Conservation (phyloP, 257 asterid genomes). For the Lithospermum erythrorhizon region DNA sequence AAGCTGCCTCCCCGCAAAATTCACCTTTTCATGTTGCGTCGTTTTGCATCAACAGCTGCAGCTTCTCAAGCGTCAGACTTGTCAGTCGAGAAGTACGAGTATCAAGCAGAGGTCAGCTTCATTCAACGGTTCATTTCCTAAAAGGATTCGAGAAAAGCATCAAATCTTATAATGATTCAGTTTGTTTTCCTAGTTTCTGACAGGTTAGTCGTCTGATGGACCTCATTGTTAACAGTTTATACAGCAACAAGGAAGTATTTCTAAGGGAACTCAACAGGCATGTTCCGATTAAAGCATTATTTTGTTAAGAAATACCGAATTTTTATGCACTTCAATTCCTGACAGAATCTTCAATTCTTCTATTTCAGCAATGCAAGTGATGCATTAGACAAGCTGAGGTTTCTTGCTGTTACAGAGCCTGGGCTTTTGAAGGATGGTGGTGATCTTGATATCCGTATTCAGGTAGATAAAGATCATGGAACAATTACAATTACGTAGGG, state of each 20-base stretch:
- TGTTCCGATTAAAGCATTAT: not conserved
- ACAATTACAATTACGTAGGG: constrained; percentile 69
- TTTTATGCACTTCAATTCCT: not conserved
- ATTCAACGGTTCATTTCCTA: not conserved
- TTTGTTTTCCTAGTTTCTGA: constrained; percentile 10
- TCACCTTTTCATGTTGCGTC: constrained; percentile 24
- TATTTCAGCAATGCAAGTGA: constrained; percentile 75
- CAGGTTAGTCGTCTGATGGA: constrained; percentile 99
- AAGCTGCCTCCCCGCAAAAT: constrained; percentile 22
- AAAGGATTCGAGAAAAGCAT: not conserved
- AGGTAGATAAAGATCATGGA: constrained; percentile 83
- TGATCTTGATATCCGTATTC: constrained; percentile 87
- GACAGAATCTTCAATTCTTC: constrained; percentile 12
- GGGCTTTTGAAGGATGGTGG: constrained; percentile 58
- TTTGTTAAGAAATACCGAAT: constrained; percentile 8
- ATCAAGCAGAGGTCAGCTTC: constrained; percentile 85
- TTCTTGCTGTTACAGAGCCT: constrained; percentile 84
- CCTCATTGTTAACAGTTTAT: constrained; percentile 86
- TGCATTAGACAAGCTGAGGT: constrained; percentile 96
- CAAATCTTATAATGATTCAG: not conserved
- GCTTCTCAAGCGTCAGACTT: constrained; percentile 42
- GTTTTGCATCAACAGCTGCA: constrained; percentile 67
- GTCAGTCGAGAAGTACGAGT: constrained; percentile 68
- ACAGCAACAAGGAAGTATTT: constrained; percentile 74
- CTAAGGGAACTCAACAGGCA: constrained; percentile 88